Percentiles rank a stretch among this genome's conserved stretches.
phyloP scores from a whole-genome alignment of 78 protist genomes.

The Tieghemostelium lacteum region DNA sequence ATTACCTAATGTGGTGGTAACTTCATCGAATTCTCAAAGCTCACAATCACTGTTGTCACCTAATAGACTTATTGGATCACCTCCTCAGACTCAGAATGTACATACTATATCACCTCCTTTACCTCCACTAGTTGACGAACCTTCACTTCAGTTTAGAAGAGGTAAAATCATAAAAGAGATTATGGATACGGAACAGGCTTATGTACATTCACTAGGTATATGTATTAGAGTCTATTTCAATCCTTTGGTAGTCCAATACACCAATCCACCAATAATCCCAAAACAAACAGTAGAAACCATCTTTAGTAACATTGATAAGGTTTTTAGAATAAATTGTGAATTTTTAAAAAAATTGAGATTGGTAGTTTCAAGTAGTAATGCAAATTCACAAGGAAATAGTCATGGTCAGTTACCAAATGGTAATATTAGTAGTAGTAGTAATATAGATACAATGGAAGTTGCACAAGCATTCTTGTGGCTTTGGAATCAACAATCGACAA shows the following conservation, averaged over 20 bases:
- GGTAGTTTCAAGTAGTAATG: neutral
- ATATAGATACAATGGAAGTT: conserved; percentile 31
- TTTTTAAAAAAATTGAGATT: conserved; percentile 56
- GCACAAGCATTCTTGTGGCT: conserved; percentile 61
- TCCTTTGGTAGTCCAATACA: conserved; percentile 60
- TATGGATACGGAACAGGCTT: conserved; percentile 67
- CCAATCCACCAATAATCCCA: conserved; percentile 51
- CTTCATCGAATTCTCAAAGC: neutral
- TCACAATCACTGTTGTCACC: neutral
- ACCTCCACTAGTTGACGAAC: conserved; percentile 1
- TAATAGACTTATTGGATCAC: neutral
- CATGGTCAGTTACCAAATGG: no score
- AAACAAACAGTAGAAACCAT: conserved; percentile 29
- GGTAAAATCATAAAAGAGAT: conserved; percentile 62
- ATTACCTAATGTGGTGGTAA: no score
- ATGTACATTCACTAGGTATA: conserved; percentile 43
- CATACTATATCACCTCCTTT: no score
- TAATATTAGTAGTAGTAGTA: neutral
- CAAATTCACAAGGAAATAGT: no score
- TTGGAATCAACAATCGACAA: conserved; percentile 71
- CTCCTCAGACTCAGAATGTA: neutral
- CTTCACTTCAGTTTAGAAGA: conserved; percentile 13
- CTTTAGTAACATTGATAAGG: conserved; percentile 56
- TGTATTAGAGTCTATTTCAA: conserved; percentile 72
- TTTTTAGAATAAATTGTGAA: conserved; percentile 64